A percentile compares a stretch with the other conserved stretches of the same genome.
Conservation (phyloP, 208 protist genomes). For the Balamuthia mandrillaris region DNA sequence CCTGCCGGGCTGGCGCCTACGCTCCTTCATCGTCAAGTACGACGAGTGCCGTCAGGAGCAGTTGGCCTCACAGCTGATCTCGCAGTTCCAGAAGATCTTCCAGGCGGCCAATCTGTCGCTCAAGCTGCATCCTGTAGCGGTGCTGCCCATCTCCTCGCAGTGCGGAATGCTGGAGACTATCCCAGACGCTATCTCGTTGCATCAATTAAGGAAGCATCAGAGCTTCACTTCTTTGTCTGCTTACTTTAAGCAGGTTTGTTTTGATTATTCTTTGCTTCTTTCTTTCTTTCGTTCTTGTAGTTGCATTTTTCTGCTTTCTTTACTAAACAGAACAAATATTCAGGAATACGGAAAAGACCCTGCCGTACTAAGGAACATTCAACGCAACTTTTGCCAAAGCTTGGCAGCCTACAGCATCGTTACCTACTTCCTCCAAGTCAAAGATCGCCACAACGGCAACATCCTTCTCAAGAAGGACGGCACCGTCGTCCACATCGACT, state of each 20-base stretch:
- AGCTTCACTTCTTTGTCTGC: constrained; percentile 3
- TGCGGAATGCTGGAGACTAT: constrained; percentile 62
- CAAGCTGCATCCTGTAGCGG: constrained; percentile 76
- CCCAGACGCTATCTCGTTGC: constrained; percentile 28
- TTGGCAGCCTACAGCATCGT: constrained; percentile 26
- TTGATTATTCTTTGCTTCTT: background rate
- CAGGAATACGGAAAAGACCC: constrained; percentile 45
- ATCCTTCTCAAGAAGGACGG: constrained; percentile 78
- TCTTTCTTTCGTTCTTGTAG: background rate
- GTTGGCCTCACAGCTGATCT: constrained; percentile 75
- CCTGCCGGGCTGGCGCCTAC: constrained; percentile 3
- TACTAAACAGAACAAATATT: background rate
- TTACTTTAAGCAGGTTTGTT: constrained; percentile 1
- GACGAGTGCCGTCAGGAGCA: constrained; percentile 27
- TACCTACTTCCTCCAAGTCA: constrained; percentile 32
- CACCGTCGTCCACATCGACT: constrained; percentile 81
- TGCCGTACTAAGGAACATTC: background rate
- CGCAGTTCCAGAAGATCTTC: constrained; percentile 74
- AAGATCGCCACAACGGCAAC: constrained; percentile 85
- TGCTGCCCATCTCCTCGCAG: constrained; percentile 3
- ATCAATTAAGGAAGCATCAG: constrained; percentile 26
- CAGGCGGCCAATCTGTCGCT: constrained; percentile 62
- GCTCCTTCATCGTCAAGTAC: background rate
- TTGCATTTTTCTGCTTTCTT: background rate
- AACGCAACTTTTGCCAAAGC: constrained; percentile 12